A percentile compares a stretch with the other conserved stretches of the same genome.
These are phyloP conservation scores for Linanthus parryae DNA, from an alignment of 148 eudicot species.

Conservation along the genomic window DNA sequence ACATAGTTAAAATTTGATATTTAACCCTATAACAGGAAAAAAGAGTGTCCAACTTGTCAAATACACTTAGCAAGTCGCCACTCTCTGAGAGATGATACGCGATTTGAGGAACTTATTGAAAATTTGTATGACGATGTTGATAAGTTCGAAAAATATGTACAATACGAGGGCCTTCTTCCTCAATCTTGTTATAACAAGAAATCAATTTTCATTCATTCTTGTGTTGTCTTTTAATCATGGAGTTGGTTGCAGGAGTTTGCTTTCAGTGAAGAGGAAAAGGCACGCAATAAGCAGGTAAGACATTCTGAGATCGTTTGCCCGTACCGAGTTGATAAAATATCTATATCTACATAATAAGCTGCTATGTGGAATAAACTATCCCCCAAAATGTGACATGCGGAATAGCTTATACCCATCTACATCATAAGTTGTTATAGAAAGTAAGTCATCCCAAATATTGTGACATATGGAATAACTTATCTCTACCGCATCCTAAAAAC, in stretches of 20 bases:
- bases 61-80: constrained; percentile 53
- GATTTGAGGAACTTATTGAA: constrained; percentile 34
- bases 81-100: constrained; percentile 47
- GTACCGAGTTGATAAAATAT: too few species aligned
- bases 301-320: too few species aligned
- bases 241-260: constrained; percentile 39
- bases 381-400: too few species aligned
- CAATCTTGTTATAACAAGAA: neutral
- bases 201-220: neutral
- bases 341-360: too few species aligned
- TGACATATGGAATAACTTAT: too few species aligned
- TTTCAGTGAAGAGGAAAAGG: constrained; percentile 40
- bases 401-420: too few species aligned
- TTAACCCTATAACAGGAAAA: constrained; percentile 22
- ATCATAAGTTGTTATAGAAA: too few species aligned
- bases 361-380: too few species aligned
- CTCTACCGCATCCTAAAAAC: too few species aligned
- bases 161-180: constrained; percentile 11
- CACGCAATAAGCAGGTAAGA: constrained; percentile 41
- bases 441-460: too few species aligned
- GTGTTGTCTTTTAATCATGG: neutral
- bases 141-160: constrained; percentile 53
- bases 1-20: neutral
- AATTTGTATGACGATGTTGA: constrained; percentile 35
- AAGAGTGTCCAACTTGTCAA: constrained; percentile 55